Percentiles rank a stretch among this genome's conserved stretches.
Conservation (phyloP, 1,284 basidiomycete species). For the Ceratobasidium sp. region DNA sequence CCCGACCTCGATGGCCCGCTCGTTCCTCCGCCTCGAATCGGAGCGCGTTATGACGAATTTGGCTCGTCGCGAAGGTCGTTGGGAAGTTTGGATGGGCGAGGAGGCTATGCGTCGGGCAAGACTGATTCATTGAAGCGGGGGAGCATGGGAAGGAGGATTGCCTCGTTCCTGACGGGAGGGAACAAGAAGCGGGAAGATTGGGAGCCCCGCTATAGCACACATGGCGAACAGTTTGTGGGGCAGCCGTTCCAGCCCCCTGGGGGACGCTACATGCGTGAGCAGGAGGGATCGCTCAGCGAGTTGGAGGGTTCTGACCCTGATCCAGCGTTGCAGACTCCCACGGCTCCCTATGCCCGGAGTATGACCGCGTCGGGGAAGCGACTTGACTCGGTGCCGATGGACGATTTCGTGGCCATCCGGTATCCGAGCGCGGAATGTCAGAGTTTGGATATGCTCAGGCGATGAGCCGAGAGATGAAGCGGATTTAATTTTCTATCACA, state of each 20-base stretch:
- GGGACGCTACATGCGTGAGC: slow-evolving; percentile 5
- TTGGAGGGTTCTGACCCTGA: slow-evolving; percentile 23
- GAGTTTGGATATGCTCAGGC: slow-evolving; percentile 27
- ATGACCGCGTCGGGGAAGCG: slow-evolving; percentile 29
- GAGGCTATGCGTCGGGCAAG: slow-evolving; percentile 47
- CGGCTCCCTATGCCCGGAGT: slow-evolving; percentile 19
- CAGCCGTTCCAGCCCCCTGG: neutral
- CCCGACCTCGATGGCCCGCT: slow-evolving; percentile 46
- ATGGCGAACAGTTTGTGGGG: neutral
- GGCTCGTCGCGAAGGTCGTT: slow-evolving; percentile 67
- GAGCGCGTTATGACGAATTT: slow-evolving; percentile 60
- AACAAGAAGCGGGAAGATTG: slow-evolving; percentile 26
- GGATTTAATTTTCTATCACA: slow-evolving; percentile 14
- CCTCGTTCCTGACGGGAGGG: slow-evolving; percentile 26
- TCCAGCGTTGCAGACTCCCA: slow-evolving; percentile 21
- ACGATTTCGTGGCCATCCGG: slow-evolving; percentile 31
- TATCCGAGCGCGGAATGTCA: slow-evolving; percentile 34
- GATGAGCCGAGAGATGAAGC: neutral
- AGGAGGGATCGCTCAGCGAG: slow-evolving; percentile 27
- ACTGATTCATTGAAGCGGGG: slow-evolving; percentile 24
- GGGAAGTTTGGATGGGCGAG: slow-evolving; percentile 59
- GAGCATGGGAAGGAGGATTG: slow-evolving; percentile 26
- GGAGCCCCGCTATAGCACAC: neutral
- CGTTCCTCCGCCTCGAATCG: slow-evolving; percentile 49
- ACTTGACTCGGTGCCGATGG: slow-evolving; percentile 21